Conservation (phyloP, 768 basidiomycete genomes). For the Termitomyces sp. region DNA sequence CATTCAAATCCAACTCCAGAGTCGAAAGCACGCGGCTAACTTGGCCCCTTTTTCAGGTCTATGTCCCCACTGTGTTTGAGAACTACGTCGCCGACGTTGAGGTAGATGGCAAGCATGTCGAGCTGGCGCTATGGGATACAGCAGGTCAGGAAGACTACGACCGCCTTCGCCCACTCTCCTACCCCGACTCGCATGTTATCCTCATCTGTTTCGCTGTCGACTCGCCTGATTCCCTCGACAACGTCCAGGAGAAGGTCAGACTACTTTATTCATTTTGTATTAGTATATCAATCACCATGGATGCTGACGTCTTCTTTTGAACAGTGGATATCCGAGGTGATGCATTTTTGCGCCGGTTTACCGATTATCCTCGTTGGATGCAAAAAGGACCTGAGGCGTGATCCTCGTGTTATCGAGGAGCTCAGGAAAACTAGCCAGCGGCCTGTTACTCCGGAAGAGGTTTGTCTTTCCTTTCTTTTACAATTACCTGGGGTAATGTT, state of each 20-base stretch:
- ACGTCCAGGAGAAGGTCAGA: conserved; percentile 98
- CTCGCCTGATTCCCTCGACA: conserved; percentile 96
- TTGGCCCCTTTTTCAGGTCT: conserved; percentile 58
- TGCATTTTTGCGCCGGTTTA: conserved; percentile 93
- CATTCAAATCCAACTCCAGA: too few relatives aligned
- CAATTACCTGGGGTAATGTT: neutral
- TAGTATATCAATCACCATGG: neutral
- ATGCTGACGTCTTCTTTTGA: conserved; percentile 1
- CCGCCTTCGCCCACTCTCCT: conserved; percentile 93
- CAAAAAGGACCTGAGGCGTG: conserved; percentile 97
- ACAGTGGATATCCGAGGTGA: conserved; percentile 98
- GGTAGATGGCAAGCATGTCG: conserved; percentile 97
- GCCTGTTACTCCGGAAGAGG: conserved; percentile 93
- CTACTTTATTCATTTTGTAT: neutral
- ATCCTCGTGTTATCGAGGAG: conserved; percentile 90
- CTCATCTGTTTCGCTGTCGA: conserved; percentile 99
- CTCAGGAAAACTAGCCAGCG: conserved; percentile 91
- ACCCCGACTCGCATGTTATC: conserved; percentile 99
- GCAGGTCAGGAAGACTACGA: conserved; percentile 99
- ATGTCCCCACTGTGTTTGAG: conserved; percentile 99
- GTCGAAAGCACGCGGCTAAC: conserved; percentile 6
- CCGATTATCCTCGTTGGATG: conserved; percentile 98
- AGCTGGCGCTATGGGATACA: conserved; percentile 99
- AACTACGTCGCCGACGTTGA: conserved; percentile 99
- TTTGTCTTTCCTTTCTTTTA: conserved; percentile 23